Evolutionary conservation across 2,329 filamentous ascomycete genomes (phyloP).

Genomic region (Trichoderma sp.): DNA sequence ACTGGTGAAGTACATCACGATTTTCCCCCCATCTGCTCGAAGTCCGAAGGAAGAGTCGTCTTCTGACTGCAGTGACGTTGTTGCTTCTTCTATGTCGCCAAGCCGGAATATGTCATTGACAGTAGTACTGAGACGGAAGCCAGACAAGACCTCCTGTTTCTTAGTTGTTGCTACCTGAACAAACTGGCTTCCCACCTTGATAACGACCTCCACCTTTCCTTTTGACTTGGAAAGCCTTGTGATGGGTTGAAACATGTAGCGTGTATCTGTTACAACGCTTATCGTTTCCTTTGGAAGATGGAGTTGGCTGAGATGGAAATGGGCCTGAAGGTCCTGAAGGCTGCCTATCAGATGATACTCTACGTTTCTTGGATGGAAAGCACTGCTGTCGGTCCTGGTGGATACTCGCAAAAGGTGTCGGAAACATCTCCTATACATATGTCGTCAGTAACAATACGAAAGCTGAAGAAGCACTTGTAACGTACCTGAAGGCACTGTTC

Average conservation of each 20-base stretch:
- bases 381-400: conserved; percentile 59
- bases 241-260: conserved; percentile 66
- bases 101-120: conserved; percentile 72
- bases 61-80: conserved; percentile 64
- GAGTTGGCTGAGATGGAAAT: conserved; percentile 67
- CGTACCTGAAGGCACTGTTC: conserved; percentile 67
- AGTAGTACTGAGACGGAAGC: conserved; percentile 61
- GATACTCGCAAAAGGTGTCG: conserved; percentile 63
- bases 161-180: conserved; percentile 69
- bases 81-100: conserved; percentile 67
- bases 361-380: conserved; percentile 65
- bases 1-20: conserved; percentile 72
- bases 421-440: conserved; percentile 56
- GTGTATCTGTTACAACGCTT: conserved; percentile 66
- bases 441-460: neutral
- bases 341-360: conserved; percentile 68
- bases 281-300: conserved; percentile 71
- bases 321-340: conserved; percentile 63
- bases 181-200: conserved; percentile 70
- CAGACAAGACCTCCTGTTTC: conserved; percentile 68
- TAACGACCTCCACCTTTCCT: conserved; percentile 68
- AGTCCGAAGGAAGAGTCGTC: conserved; percentile 69
- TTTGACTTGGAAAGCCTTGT: conserved; percentile 68
- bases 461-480: neutral
- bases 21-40: conserved; percentile 68